phyloP scores from a whole-genome alignment of 345 rosid species.

The Eucalyptus curtisii region DNA sequence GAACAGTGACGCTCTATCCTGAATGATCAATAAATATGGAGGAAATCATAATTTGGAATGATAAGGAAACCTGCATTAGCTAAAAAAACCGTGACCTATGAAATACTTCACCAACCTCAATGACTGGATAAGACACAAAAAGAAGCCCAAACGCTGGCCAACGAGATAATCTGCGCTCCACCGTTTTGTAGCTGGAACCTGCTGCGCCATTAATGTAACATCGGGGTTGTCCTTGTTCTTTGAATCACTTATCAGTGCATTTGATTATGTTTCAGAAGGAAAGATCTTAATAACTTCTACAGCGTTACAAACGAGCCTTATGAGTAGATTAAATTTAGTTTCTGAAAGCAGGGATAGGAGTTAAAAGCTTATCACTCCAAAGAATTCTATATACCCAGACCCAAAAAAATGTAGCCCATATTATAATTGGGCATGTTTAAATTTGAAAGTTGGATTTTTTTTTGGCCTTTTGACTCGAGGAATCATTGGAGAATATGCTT shows the following conservation, averaged over 20 bases:
- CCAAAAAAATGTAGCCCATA: background rate
- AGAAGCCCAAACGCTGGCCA: background rate
- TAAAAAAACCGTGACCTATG: rapidly evolving
- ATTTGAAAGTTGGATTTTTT: background rate
- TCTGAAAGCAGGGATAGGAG: background rate
- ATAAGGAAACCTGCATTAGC: background rate
- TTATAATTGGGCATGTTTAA: background rate
- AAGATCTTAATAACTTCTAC: background rate
- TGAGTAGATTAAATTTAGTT: background rate
- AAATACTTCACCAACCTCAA: background rate
- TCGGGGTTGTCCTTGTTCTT: background rate
- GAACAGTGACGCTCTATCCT: background rate
- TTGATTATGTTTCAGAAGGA: background rate
- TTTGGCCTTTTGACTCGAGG: background rate
- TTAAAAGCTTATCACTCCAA: background rate
- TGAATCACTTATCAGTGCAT: background rate
- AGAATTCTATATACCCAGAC: background rate
- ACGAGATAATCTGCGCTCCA: background rate
- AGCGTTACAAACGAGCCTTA: background rate
- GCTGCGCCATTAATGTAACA: background rate
- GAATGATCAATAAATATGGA: background rate
- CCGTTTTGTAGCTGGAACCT: background rate
- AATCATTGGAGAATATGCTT: background rate
- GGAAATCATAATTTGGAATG: background rate
- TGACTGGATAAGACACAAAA: background rate